Evolutionary conservation across 2,329 filamentous ascomycete species (phyloP).

Genomic region (Grosmannia serpens): DNA sequence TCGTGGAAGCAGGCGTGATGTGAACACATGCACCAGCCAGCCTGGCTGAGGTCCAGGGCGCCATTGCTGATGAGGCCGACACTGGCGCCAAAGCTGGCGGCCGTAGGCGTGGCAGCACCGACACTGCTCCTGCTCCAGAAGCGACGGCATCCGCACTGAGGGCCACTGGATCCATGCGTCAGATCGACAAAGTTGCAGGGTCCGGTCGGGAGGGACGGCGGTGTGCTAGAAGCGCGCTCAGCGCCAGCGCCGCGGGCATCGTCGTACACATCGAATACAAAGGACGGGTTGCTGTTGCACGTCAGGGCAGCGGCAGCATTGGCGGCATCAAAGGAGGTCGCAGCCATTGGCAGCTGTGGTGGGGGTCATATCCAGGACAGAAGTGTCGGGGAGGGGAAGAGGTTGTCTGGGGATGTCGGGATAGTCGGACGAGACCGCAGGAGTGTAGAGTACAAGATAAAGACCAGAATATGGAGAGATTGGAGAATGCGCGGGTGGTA

Average conservation of each 20-base stretch:
- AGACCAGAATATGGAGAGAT: background rate
- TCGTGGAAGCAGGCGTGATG: conserved; percentile 53
- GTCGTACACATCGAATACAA: conserved; percentile 42
- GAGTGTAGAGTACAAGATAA: background rate
- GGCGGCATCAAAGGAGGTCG: conserved; percentile 34
- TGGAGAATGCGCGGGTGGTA: background rate
- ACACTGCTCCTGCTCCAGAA: conserved; percentile 40
- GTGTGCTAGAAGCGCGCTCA: conserved; percentile 3
- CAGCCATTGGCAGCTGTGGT: conserved; percentile 36
- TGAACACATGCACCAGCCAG: conserved; percentile 48
- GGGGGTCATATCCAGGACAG: conserved; percentile 9
- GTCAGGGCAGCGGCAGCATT: conserved; percentile 19
- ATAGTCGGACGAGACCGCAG: background rate
- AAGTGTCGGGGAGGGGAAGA: background rate
- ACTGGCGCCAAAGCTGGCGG: conserved; percentile 13
- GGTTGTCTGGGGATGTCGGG: background rate
- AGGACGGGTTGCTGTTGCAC: conserved; percentile 22
- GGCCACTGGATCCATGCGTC: conserved; percentile 36
- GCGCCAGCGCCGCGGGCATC: conserved; percentile 23
- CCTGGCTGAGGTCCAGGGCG: conserved; percentile 18
- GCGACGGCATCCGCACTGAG: conserved; percentile 47
- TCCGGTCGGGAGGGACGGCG: conserved; percentile 34
- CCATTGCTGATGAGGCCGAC: conserved; percentile 21
- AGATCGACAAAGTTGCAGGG: conserved; percentile 48
- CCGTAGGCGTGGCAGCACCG: conserved; percentile 8